Evolutionary conservation across 805 yeast species (phyloP), one percentile per base, ranked within the genome.

Genomic region (Kuraishia cidri): DNA sequence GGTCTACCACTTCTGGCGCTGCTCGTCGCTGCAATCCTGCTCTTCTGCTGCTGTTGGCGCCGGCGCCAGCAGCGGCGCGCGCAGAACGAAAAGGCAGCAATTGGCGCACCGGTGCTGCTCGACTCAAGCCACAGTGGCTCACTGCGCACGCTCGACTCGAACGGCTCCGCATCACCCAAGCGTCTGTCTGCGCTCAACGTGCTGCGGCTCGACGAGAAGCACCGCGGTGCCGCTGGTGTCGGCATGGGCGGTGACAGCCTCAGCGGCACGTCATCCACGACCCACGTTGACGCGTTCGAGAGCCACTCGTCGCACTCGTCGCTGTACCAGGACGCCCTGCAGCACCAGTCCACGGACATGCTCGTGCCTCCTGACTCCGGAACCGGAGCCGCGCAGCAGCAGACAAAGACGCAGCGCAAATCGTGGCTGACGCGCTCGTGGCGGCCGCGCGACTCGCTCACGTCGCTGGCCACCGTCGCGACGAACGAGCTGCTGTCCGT

Each of bases 401-500:
- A 42, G 29, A 54, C 64, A 44, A 62, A 69, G 47, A n/a, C n/a
- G n/a, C n/a, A n/a, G n/a, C n/a, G n/a, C n/a, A 69, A 58, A 46
- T 79, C 79, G 4, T 80, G 88, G 88, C 63, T 87, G 46, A 59
- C 54, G 39, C 56, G 62, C 4, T 37, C 53, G 26, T 60, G 66
- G 63, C 60, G 64, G 41, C 62, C 72, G 29, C 72, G 90, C 50
- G 76, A 72, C 23, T 79, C 94, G 7, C 64, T 74, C 35, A 71
- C 69, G 24, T 83, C 96, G 0, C 47, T 81, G 36, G 87, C 86
- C 18, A 86, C 95, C 0, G 88, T 88, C 22, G 77, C 88, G 21
- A 85, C 96, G 1, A 84, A 79, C 32, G 90, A 85, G 50, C 67
- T 87, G 30, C 68, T 86, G 48, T 80, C 84, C 4, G 85, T 87